Conservation (phyloP, 192 early-diverging fungal species). For the Cladochytrium replicatum region DNA sequence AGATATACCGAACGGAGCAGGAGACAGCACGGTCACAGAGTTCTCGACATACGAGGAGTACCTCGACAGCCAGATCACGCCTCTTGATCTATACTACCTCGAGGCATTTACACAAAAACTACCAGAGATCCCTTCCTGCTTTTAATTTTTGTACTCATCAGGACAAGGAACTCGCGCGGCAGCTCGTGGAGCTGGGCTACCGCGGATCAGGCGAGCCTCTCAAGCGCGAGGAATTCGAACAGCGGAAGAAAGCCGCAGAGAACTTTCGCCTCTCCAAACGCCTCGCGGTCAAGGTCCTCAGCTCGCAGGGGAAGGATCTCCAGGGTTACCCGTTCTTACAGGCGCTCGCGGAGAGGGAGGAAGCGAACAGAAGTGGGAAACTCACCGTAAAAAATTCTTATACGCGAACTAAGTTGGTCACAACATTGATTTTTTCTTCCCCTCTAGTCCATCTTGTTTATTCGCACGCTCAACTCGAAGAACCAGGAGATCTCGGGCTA, state of each 20-base stretch:
- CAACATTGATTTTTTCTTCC: neutral
- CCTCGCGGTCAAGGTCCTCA: constrained; percentile 43
- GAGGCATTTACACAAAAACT: constrained; percentile 24
- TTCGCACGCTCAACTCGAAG: constrained; percentile 43
- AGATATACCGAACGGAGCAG: constrained; percentile 22
- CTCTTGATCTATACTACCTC: constrained; percentile 50
- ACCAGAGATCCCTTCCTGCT: neutral
- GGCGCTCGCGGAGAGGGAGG: constrained; percentile 53
- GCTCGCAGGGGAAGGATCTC: constrained; percentile 44
- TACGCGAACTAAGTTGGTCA: neutral
- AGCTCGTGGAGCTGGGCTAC: constrained; percentile 56
- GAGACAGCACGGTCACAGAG: constrained; percentile 48
- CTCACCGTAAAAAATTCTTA: constrained; percentile 31
- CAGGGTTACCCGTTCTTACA: constrained; percentile 37
- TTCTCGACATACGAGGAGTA: constrained; percentile 58
- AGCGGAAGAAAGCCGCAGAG: constrained; percentile 53
- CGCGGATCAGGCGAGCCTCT: constrained; percentile 52
- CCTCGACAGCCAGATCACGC: constrained; percentile 49
- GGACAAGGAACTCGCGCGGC: constrained; percentile 56
- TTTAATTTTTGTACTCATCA: constrained; percentile 7
- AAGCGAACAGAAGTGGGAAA: constrained; percentile 51
- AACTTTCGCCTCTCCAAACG: constrained; percentile 51
- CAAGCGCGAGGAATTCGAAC: constrained; percentile 54
- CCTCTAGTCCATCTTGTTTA: constrained; percentile 43
- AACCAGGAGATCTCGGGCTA: constrained; percentile 50